Evolutionary conservation across 1,284 basidiomycete genomes (phyloP).

Genomic region (Tylopilus orsonianus): DNA sequence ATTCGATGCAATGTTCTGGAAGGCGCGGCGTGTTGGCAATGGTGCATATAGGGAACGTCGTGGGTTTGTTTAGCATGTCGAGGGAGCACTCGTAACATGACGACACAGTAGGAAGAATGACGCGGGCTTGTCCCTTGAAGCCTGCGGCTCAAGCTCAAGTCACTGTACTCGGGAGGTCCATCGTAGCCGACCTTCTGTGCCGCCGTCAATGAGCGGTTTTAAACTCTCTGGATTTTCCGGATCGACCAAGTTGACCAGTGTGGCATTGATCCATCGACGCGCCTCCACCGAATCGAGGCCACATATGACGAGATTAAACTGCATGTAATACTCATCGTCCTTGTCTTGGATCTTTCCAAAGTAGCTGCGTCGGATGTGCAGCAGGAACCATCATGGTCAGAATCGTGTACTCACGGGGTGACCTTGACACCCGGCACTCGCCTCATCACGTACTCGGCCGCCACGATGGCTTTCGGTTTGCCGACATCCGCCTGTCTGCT

Average conservation of each 20-base stretch:
- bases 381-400: constrained; percentile 1
- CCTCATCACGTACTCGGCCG: constrained; percentile 94
- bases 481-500: constrained; percentile 88
- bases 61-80: constrained; percentile 97
- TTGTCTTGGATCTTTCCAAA: constrained; percentile 99
- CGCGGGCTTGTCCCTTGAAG: constrained; percentile 97
- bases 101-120: constrained; percentile 93
- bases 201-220: constrained; percentile 99
- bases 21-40: constrained; percentile 98
- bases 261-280: constrained; percentile 98
- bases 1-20: constrained; percentile 99
- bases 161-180: not conserved
- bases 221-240: constrained; percentile 87
- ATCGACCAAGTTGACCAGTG: constrained; percentile 92
- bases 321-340: constrained; percentile 92
- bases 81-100: constrained; percentile 99
- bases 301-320: constrained; percentile 96
- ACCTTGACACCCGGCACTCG: constrained; percentile 93
- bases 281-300: constrained; percentile 98
- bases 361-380: constrained; percentile 56
- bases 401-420: constrained; percentile 69
- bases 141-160: constrained; percentile 47
- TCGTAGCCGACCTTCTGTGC: constrained; percentile 80
- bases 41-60: constrained; percentile 97
- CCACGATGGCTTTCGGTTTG: constrained; percentile 89